Evolutionary conservation across 768 basidiomycete species (phyloP).

Genomic region (Cytidiella melzeri): DNA sequence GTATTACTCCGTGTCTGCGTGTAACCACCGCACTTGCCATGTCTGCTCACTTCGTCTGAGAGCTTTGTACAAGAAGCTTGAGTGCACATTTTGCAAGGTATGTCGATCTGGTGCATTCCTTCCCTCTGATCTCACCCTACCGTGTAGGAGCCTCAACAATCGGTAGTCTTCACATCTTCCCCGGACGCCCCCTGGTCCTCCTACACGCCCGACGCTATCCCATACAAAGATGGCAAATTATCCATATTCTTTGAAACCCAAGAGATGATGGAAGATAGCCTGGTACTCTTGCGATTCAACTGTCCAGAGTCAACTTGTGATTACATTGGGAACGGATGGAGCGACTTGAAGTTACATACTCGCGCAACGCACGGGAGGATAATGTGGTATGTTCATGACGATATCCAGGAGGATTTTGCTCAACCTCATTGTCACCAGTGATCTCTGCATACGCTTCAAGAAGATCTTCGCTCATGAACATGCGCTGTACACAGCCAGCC

Average conservation of each 20-base stretch:
- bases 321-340: slow-evolving; percentile 83
- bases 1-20: slow-evolving; percentile 82
- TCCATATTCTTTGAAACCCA: slow-evolving; percentile 81
- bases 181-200: slow-evolving; percentile 54
- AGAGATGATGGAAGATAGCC: slow-evolving; percentile 93
- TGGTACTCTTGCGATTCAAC: slow-evolving; percentile 89
- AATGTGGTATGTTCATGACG: slow-evolving; percentile 60
- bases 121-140: background rate
- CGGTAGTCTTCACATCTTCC: slow-evolving; percentile 71
- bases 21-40: slow-evolving; percentile 94
- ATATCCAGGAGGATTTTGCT: background rate
- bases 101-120: slow-evolving; percentile 12
- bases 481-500: slow-evolving; percentile 62
- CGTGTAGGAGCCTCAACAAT: slow-evolving; percentile 60
- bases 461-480: slow-evolving; percentile 98
- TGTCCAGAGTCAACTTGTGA: slow-evolving; percentile 84
- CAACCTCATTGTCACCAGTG: slow-evolving; percentile 37
- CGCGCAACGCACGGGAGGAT: slow-evolving; percentile 67
- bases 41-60: slow-evolving; percentile 84
- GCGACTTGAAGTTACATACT: slow-evolving; percentile 80
- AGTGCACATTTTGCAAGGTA: slow-evolving; percentile 97
- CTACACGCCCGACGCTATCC: slow-evolving; percentile 48
- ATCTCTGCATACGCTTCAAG: slow-evolving; percentile 82
- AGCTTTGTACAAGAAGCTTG: slow-evolving; percentile 87
- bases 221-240: slow-evolving; percentile 67